Conservation (phyloP, 805 yeast species). For the Nakazawaea peltata region DNA sequence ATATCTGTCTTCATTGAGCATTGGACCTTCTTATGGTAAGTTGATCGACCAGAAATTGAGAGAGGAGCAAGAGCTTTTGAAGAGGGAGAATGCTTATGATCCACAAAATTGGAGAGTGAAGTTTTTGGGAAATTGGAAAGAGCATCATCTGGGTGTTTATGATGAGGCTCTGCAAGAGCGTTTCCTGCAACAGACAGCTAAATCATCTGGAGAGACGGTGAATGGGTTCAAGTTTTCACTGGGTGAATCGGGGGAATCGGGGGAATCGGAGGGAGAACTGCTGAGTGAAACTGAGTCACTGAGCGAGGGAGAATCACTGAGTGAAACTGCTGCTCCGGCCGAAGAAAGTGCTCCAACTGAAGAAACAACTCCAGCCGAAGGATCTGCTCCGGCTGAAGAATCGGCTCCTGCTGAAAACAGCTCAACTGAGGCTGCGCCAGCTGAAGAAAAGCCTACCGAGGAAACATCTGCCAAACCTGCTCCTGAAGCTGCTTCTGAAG, state of each 20-base stretch:
- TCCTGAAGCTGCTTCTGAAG: no score
- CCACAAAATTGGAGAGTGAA: slow-evolving; percentile 4
- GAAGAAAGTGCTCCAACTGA: not conserved
- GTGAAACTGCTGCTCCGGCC: slow-evolving; percentile 1
- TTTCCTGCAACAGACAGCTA: slow-evolving; percentile 3
- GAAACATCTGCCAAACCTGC: not conserved
- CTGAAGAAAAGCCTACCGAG: not conserved
- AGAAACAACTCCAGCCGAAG: not conserved
- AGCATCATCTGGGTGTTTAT: not conserved
- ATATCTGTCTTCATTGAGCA: not conserved
- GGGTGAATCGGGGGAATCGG: no score
- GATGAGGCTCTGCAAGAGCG: not conserved
- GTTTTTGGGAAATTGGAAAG: slow-evolving; percentile 2
- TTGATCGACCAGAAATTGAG: slow-evolving; percentile 8
- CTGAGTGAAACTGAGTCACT: no score
- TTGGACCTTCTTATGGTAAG: slow-evolving; percentile 8
- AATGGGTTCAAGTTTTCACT: slow-evolving; percentile 3
- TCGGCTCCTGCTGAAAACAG: slow-evolving; percentile 1
- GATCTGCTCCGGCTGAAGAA: not conserved
- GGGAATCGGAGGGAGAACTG: no score
- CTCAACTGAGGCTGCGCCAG: not conserved
- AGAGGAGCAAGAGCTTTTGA: slow-evolving; percentile 6
- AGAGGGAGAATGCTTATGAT: slow-evolving; percentile 3
- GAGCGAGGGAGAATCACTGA: no score
- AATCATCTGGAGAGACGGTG: slow-evolving; percentile 2